These are phyloP conservation scores for Penicillium tannophilum DNA, from an alignment of 495 filamentous ascomycete genomes.

Conservation along the genomic window DNA sequence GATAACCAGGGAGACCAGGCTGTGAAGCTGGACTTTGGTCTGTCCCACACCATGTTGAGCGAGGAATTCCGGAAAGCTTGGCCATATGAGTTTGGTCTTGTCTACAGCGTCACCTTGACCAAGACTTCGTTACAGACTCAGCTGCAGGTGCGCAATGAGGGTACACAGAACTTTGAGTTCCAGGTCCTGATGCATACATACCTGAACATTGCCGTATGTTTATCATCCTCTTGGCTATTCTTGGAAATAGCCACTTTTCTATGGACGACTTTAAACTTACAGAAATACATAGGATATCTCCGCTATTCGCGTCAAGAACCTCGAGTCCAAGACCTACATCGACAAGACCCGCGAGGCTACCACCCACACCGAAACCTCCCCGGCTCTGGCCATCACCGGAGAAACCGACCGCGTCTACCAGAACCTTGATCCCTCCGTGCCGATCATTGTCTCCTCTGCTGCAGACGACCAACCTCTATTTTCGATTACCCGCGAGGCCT, in stretches of 20 bases:
- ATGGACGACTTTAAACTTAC: not conserved
- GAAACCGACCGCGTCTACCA: constrained; percentile 86
- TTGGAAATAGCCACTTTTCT: not conserved
- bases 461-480: constrained; percentile 65
- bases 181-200: constrained; percentile 93
- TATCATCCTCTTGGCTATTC: constrained; percentile 3
- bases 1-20: constrained; percentile 56
- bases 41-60: constrained; percentile 69
- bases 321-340: constrained; percentile 70
- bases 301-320: constrained; percentile 65
- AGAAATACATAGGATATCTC: constrained; percentile 67
- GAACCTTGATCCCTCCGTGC: constrained; percentile 59
- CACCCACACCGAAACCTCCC: constrained; percentile 57
- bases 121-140: constrained; percentile 75
- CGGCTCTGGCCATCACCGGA: constrained; percentile 58
- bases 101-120: constrained; percentile 87
- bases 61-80: constrained; percentile 65
- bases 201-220: constrained; percentile 71
- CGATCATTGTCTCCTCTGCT: constrained; percentile 53
- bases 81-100: constrained; percentile 83
- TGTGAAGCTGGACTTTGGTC: constrained; percentile 93
- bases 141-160: constrained; percentile 82
- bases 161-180: constrained; percentile 79
- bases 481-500: constrained; percentile 74
- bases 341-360: constrained; percentile 75